Percentiles rank a stretch among this genome's conserved stretches.
phyloP scores from a whole-genome alignment of 2,329 filamentous ascomycete species.

The Colletotrichum limetticola region DNA sequence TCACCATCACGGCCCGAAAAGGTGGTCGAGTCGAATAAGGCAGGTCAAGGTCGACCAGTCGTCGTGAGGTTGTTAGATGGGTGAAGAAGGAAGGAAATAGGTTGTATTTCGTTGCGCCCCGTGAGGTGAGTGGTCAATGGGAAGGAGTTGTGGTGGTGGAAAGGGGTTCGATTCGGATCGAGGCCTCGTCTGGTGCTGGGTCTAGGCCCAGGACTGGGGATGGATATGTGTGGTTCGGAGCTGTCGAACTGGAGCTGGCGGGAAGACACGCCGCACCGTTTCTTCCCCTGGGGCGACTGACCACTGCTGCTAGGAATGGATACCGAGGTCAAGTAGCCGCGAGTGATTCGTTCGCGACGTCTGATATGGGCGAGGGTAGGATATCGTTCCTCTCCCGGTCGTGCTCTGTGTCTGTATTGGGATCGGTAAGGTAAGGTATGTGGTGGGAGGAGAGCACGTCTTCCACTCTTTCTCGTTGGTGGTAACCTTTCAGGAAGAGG shows the following conservation, averaged over 20 bases:
- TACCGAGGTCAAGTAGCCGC: too few relatives aligned
- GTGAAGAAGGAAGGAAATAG: background rate
- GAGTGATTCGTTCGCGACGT: background rate
- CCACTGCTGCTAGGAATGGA: background rate
- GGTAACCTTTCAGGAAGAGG: conserved; percentile 7
- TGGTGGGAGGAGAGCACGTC: background rate
- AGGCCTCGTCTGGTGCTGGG: conserved; percentile 17
- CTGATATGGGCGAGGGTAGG: background rate
- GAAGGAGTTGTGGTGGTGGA: conserved; percentile 1
- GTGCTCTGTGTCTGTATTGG: background rate
- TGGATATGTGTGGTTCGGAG: background rate
- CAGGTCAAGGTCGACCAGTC: background rate
- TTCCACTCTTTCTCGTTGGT: background rate
- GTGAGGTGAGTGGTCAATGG: conserved; percentile 26
- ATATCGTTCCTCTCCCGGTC: background rate
- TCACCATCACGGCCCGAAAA: conserved; percentile 21
- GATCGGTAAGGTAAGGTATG: background rate
- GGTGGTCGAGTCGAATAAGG: background rate
- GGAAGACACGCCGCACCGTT: background rate
- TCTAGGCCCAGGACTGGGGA: background rate
- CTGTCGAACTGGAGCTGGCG: background rate
- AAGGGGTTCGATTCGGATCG: conserved; percentile 28
- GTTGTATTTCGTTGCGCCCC: conserved; percentile 5
- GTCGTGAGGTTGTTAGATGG: background rate
- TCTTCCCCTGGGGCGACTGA: background rate